These are phyloP conservation scores for Agrocybe praecox DNA, from an alignment of 768 basidiomycete species.

Conservation along the genomic window DNA sequence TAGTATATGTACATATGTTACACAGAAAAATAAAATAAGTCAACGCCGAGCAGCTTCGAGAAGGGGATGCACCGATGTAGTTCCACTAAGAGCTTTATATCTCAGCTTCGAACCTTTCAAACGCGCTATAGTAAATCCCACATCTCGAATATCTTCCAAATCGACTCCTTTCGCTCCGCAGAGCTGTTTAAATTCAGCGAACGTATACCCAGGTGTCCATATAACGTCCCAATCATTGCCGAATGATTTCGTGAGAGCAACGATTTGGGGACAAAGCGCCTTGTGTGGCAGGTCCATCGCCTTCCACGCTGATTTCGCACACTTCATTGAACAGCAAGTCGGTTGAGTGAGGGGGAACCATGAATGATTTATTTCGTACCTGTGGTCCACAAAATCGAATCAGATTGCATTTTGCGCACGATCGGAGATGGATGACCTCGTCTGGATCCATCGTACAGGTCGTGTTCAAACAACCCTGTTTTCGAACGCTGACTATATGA, in stretches of 20 bases:
- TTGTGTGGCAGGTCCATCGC: slow-evolving; percentile 13
- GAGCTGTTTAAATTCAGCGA: slow-evolving; percentile 9
- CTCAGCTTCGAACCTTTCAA: background rate
- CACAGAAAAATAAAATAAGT: no score
- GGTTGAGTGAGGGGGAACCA: no score
- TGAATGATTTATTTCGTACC: slow-evolving; percentile 1
- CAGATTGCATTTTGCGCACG: slow-evolving; percentile 17
- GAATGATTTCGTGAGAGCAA: slow-evolving; percentile 8
- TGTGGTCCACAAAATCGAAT: slow-evolving; percentile 16
- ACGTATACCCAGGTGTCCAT: slow-evolving; percentile 12
- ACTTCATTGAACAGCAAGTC: slow-evolving; percentile 7
- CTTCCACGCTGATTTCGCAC: slow-evolving; percentile 18
- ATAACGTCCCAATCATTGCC: slow-evolving; percentile 12
- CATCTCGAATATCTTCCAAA: slow-evolving; percentile 1
- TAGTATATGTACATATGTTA: no score
- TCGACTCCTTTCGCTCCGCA: slow-evolving; percentile 13
- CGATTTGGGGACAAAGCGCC: slow-evolving; percentile 9
- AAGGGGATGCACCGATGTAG: no score
- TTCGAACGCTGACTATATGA: slow-evolving; percentile 8
- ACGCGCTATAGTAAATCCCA: slow-evolving; percentile 3
- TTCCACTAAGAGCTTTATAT: background rate
- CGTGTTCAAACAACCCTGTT: slow-evolving; percentile 13
- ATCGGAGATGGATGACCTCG: slow-evolving; percentile 8
- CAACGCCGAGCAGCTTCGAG: no score
- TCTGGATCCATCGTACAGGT: slow-evolving; percentile 4